Conservation (phyloP, 2,329 filamentous ascomycete genomes). For the Claviceps paspali region DNA sequence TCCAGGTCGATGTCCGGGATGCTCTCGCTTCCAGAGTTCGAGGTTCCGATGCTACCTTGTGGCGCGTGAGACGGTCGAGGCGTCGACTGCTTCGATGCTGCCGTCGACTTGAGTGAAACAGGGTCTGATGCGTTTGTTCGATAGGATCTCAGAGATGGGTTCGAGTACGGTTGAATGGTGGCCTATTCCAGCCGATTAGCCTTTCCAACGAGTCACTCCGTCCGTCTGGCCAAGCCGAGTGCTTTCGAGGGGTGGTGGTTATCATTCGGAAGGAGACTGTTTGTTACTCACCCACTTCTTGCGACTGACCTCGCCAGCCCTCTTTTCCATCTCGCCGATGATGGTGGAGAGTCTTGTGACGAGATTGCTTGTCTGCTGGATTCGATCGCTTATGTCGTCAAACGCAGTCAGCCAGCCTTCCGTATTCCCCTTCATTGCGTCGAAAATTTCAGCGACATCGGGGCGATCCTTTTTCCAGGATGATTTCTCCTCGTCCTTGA, state of each 20-base stretch:
- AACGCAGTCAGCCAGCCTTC: constrained; percentile 81
- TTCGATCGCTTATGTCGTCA: constrained; percentile 57
- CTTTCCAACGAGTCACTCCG: too few species aligned
- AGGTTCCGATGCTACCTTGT: constrained; percentile 8
- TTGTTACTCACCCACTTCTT: constrained; percentile 56
- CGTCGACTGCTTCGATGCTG: constrained; percentile 4
- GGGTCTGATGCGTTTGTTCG: constrained; percentile 1
- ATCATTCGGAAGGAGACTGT: too few species aligned
- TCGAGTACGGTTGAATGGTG: constrained; percentile 10
- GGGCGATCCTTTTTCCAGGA: constrained; percentile 46
- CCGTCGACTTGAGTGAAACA: constrained; percentile 3
- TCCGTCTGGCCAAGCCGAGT: too few species aligned
- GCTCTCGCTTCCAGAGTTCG: constrained; percentile 5
- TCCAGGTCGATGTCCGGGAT: constrained; percentile 8
- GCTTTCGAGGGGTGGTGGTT: too few species aligned
- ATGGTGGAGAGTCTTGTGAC: constrained; percentile 61
- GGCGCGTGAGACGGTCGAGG: not conserved
- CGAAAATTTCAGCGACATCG: constrained; percentile 56
- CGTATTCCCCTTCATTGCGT: constrained; percentile 84
- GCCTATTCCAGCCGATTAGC: constrained; percentile 6
- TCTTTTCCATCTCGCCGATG: constrained; percentile 71
- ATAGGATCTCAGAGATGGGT: constrained; percentile 3
- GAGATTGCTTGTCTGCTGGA: constrained; percentile 51
- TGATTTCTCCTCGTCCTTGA: constrained; percentile 48
- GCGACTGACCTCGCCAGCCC: constrained; percentile 70